Evolutionary conservation across 305 asterid genomes (phyloP).

Genomic region (Plantago rigida): DNA sequence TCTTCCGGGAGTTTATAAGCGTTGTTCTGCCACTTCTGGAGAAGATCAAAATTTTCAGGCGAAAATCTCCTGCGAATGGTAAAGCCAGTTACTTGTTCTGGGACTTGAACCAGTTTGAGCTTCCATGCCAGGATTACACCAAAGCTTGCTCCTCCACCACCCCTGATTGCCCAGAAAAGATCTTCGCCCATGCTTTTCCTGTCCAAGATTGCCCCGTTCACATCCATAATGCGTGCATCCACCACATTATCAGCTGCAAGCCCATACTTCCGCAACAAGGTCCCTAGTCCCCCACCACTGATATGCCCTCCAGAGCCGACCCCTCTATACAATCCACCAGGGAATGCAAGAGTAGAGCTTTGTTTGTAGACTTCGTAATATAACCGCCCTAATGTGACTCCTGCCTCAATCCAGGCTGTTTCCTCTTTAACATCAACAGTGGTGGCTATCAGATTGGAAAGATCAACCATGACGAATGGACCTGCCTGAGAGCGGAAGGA

Average conservation of each 20-base stretch:
- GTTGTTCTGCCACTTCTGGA: slow-evolving; percentile 31
- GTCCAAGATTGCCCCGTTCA: slow-evolving; percentile 27
- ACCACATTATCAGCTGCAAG: slow-evolving; percentile 35
- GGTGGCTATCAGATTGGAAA: slow-evolving; percentile 18
- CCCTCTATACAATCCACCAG: background rate
- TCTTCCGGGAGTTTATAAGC: slow-evolving; percentile 26
- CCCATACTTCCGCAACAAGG: slow-evolving; percentile 22
- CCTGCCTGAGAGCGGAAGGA: slow-evolving; percentile 20
- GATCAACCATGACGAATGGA: slow-evolving; percentile 34
- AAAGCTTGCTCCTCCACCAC: slow-evolving; percentile 5
- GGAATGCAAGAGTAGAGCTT: background rate
- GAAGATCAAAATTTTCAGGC: background rate
- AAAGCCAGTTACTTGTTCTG: slow-evolving; percentile 18
- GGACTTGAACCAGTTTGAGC: slow-evolving; percentile 27
- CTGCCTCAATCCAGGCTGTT: slow-evolving; percentile 30
- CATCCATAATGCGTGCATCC: slow-evolving; percentile 33
- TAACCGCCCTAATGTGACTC: slow-evolving; percentile 30
- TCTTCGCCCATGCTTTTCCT: slow-evolving; percentile 35
- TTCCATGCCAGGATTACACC: slow-evolving; percentile 16
- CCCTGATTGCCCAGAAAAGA: slow-evolving; percentile 31
- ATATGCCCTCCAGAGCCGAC: slow-evolving; percentile 8
- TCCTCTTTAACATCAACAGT: slow-evolving; percentile 2
- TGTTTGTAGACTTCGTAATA: slow-evolving; percentile 25
- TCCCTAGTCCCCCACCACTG: slow-evolving; percentile 5
- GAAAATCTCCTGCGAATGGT: background rate